Evolutionary conservation across 1,139 yeast species (phyloP), one percentile per base, ranked within the genome.

Genomic region (Diutina sp.): DNA sequence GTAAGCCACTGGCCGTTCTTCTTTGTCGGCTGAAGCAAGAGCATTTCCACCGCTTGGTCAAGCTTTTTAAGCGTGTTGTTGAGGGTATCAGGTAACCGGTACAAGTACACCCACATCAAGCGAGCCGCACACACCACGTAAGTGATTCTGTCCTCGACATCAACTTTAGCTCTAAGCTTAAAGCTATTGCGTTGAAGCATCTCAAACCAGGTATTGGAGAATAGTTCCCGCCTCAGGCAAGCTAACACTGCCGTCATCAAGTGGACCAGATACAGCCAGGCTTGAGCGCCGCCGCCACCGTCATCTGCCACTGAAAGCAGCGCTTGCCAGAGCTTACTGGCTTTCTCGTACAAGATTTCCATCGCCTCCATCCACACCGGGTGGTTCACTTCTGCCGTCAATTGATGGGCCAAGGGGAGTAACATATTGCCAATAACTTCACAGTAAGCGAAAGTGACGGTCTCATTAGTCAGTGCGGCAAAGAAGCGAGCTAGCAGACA

Each of bases 371-470:
- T 85, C 99, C 99, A 95, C 0, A 87, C 83, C 2, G 99, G 99
- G 67, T 90, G 96, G 65, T 95, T 93, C 0, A 90, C 90, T 67
- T 95, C 99, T 0, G 97, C 99, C 0, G 97, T 89, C 45, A 91
- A 77, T 1, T 82, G 77, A 21, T 90, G 95, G 0, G 97, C 96
- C 50, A 93, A 71, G 0, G 98, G 96, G 52, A 89, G 70, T 3
- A 95, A 70, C 48, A 95, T 76, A 58, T 82, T 85, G 57, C 87
- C 78, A 51, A 91, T 74, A 1, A 90, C 95, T 60, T 90, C 96
- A 55, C 95, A 87, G 66, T 93, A 95, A 1, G 96, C 95, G 60
- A 82, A 74, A 32, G 84, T 73, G 1, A 87, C 77, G 4, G 83
- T 77, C 58, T 83, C 83, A 60, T 85, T 85, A 55, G 79, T 84